These are phyloP conservation scores for Chytriomyces confervae DNA, from an alignment of 192 early-diverging fungal genomes.

Conservation along the genomic window DNA sequence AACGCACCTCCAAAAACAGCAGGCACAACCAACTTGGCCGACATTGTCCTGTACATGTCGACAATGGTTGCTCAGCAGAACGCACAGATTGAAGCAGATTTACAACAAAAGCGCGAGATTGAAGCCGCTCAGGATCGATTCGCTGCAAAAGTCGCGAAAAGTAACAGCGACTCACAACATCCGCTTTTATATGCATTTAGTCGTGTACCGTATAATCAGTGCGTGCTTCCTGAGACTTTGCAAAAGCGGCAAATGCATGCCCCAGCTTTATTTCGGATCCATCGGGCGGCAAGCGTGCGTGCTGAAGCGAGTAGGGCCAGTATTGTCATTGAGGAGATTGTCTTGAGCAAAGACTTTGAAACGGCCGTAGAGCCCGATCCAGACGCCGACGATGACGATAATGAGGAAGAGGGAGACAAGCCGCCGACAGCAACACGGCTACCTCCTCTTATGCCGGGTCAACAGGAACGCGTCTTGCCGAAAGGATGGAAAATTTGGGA, in stretches of 20 bases:
- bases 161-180: conserved; percentile 3
- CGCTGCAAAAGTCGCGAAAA: neutral
- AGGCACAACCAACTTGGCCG: too few relatives aligned
- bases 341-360: conserved; percentile 6
- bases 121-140: neutral
- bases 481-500: conserved; percentile 7
- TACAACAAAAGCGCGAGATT: neutral
- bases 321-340: conserved; percentile 15
- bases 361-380: conserved; percentile 8
- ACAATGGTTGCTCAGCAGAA: too few relatives aligned
- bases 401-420: conserved; percentile 12
- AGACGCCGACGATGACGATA: neutral
- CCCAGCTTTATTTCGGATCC: conserved; percentile 3
- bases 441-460: neutral
- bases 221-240: too few relatives aligned
- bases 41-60: too few relatives aligned
- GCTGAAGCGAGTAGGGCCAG: neutral
- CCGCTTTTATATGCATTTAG: neutral
- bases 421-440: conserved; percentile 22
- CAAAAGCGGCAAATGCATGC: neutral
- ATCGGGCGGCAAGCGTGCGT: neutral
- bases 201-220: neutral
- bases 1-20: neutral
- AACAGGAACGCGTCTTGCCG: neutral
- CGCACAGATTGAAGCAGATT: too few relatives aligned